Evolutionary conservation across 306 rosid genomes (phyloP), one percentile per base, ranked within the genome.

Genomic region (Quercus bicolor): DNA sequence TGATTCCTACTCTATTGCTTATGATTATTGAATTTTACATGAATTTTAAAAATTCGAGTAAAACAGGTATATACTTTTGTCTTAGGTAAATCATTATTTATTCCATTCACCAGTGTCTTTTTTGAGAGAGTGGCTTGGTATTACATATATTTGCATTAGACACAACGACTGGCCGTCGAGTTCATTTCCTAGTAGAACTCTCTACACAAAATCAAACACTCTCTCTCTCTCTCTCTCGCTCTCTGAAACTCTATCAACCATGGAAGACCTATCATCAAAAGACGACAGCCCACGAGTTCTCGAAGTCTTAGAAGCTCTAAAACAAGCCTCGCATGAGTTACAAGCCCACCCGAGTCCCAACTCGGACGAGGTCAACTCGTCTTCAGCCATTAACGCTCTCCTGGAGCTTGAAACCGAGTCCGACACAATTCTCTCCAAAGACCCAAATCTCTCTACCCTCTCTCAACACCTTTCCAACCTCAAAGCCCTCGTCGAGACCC

Each of bases 271-370:
- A 31, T 57, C 68, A 51, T n/a, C 69, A 2, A 82, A 73, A 54
- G 83, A 66, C 19, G 90, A 87, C 4, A 20, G 60, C 23, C 87
- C 89, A 5, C 83, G 85, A 73, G 85, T 92, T 10, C 77, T 95
- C 1, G 77, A 87, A 62, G 97, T 92, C 34, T 89, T 95, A 0
- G 89, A 95, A 84, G 98, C 97, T 59, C 88, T 95, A 0, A 95
- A 95, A 85, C 89, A 92, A 84, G 98, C 97, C 16, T 87, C 97
- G 1, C 94, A 83, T 13, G 89, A 88, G 23, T 77, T 92, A 19
- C 95, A 88, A 72, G 13, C 75, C 2, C 70, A 86, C 70, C 90
- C 93, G 16, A 79, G 69, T 40, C 85, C 71, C 11, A 83, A 84
- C 73, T 73, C 89, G 68, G 72, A 79, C 31, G 82, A 85, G 23